These are phyloP conservation scores for Phialocephala sp. DNA, from an alignment of 2,329 filamentous ascomycete species.

Conservation along the genomic window DNA sequence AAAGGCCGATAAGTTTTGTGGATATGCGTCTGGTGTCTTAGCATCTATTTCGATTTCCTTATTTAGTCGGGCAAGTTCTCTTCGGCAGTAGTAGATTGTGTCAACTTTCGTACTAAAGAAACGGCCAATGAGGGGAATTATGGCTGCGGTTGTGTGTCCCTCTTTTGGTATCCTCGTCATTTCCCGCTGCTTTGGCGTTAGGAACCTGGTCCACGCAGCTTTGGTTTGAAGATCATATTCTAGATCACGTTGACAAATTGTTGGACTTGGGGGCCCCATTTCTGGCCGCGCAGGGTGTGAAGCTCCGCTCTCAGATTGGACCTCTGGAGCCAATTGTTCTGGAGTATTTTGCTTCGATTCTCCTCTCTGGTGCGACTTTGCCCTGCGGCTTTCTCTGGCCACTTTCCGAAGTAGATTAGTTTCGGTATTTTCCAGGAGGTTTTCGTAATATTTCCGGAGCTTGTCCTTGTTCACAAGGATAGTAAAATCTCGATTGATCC, in stretches of 20 bases:
- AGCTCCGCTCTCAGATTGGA: slow-evolving; percentile 23
- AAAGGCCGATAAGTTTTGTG: slow-evolving; percentile 36
- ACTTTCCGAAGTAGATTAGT: slow-evolving; percentile 31
- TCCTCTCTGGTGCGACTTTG: slow-evolving; percentile 21
- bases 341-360: slow-evolving; percentile 19
- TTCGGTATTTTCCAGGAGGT: slow-evolving; percentile 41
- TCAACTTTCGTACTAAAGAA: slow-evolving; percentile 36
- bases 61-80: slow-evolving; percentile 38
- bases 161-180: slow-evolving; percentile 36
- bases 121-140: slow-evolving; percentile 35
- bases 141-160: slow-evolving; percentile 27
- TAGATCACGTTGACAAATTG: slow-evolving; percentile 28
- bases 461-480: slow-evolving; percentile 38
- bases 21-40: slow-evolving; percentile 32
- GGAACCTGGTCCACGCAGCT: slow-evolving; percentile 36
- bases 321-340: slow-evolving; percentile 21
- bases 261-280: slow-evolving; percentile 28
- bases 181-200: slow-evolving; percentile 33
- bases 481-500: slow-evolving; percentile 42
- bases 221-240: slow-evolving; percentile 33
- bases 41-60: slow-evolving; percentile 36
- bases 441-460: slow-evolving; percentile 38
- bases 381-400: slow-evolving; percentile 25
- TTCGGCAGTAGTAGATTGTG: slow-evolving; percentile 38
- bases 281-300: slow-evolving; percentile 23